phyloP scores from a whole-genome alignment of 2,329 filamentous ascomycete species.

The Talaromyces rugulosus region DNA sequence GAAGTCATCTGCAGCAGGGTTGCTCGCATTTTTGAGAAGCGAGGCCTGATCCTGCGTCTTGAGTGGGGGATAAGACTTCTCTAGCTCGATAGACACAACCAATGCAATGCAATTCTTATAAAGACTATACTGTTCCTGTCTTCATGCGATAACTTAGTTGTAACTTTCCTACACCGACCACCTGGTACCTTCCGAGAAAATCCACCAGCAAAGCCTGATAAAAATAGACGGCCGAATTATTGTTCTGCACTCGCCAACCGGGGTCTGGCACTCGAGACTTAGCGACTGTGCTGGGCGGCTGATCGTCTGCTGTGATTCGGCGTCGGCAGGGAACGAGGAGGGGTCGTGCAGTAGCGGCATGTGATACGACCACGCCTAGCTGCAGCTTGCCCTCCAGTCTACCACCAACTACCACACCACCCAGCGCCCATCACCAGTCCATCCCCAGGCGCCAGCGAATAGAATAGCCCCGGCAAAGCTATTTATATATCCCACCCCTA shows the following conservation, averaged over 20 bases:
- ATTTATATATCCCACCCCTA: not conserved
- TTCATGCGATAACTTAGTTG: not conserved
- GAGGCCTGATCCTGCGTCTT: not conserved
- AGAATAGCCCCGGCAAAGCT: not conserved
- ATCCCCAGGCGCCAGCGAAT: not conserved
- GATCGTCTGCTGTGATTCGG: not conserved
- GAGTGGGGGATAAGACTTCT: not conserved
- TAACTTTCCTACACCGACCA: not conserved
- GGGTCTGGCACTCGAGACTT: not conserved
- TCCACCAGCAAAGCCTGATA: not conserved
- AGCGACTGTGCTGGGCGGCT: not conserved
- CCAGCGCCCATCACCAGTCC: not conserved
- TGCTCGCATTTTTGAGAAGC: not conserved
- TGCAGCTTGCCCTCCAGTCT: not conserved
- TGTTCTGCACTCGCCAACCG: not conserved
- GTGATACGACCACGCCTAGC: not conserved
- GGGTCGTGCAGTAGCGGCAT: slow-evolving; percentile 1
- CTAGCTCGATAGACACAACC: not conserved
- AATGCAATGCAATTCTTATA: not conserved
- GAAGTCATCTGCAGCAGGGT: not conserved
- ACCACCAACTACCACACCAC: not conserved
- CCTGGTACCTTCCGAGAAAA: not conserved
- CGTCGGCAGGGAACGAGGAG: not conserved
- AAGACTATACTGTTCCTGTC: not conserved
- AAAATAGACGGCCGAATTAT: not conserved